These are phyloP conservation scores for Phialemoniopsis sp. DNA, from an alignment of 2,329 filamentous ascomycete species.

Conservation along the genomic window DNA sequence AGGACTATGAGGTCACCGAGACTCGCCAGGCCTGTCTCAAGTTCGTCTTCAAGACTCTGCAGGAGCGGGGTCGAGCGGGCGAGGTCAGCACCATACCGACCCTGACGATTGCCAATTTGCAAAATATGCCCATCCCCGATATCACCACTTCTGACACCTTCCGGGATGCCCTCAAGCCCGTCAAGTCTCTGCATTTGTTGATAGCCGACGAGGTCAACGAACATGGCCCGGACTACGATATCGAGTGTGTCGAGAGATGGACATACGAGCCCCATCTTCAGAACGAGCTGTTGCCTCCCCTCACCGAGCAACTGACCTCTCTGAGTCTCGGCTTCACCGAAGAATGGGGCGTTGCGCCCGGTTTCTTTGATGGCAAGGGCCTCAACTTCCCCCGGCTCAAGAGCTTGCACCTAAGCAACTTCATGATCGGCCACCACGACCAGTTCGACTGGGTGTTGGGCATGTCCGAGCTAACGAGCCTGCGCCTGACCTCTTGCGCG, in stretches of 20 bases:
- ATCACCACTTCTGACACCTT: slow-evolving; percentile 7
- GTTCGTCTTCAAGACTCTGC: slow-evolving; percentile 10
- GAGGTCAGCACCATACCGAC: slow-evolving; percentile 7
- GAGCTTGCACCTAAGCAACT: slow-evolving; percentile 8
- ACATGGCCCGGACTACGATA: slow-evolving; percentile 8
- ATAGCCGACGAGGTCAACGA: slow-evolving; percentile 6
- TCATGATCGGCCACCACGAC: slow-evolving; percentile 10
- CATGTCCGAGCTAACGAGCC: slow-evolving; percentile 5
- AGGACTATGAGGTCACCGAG: neutral
- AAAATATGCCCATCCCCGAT: slow-evolving; percentile 9
- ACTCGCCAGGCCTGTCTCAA: slow-evolving; percentile 4
- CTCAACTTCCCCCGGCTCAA: slow-evolving; percentile 13
- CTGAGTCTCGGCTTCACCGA: slow-evolving; percentile 11
- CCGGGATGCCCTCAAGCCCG: slow-evolving; percentile 5
- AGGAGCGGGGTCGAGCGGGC: slow-evolving; percentile 4
- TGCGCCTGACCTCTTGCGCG: slow-evolving; percentile 7
- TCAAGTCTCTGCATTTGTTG: slow-evolving; percentile 11
- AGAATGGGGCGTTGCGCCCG: slow-evolving; percentile 14
- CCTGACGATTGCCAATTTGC: slow-evolving; percentile 11
- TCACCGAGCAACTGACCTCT: slow-evolving; percentile 12
- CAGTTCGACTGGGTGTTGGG: slow-evolving; percentile 17
- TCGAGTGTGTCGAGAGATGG: slow-evolving; percentile 9
- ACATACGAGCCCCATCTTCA: slow-evolving; percentile 16
- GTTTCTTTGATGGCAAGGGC: slow-evolving; percentile 11
- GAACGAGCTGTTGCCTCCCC: slow-evolving; percentile 3